Evolutionary conservation across 768 basidiomycete genomes (phyloP).

Genomic region (Tulasnella sp.): DNA sequence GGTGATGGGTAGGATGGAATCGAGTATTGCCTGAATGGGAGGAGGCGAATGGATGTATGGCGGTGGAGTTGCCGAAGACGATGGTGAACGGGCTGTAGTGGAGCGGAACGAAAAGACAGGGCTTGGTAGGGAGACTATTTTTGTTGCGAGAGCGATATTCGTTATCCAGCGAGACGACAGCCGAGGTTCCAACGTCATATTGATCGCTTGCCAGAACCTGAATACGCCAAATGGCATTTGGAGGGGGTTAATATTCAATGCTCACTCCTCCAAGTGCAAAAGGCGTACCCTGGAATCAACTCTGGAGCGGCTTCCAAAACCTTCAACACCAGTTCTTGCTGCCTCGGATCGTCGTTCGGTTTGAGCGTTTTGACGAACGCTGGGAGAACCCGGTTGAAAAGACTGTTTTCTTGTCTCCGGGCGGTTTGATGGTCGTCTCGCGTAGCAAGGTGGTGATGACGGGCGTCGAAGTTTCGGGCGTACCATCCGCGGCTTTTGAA

Average conservation of each 20-base stretch:
- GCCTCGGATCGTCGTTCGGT: conserved; percentile 80
- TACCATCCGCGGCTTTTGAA: conserved; percentile 92
- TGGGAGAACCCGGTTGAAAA: conserved; percentile 76
- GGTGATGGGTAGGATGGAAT: conserved; percentile 69
- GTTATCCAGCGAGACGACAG: conserved; percentile 87
- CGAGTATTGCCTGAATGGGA: conserved; percentile 57
- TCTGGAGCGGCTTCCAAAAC: conserved; percentile 81
- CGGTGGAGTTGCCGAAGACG: not conserved
- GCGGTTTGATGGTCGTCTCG: conserved; percentile 32
- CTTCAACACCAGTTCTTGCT: conserved; percentile 76
- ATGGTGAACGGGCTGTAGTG: conserved; percentile 14
- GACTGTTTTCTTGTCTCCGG: conserved; percentile 35
- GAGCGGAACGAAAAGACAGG: conserved; percentile 53
- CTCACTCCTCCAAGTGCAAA: too few relatives aligned
- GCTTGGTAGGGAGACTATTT: conserved; percentile 67
- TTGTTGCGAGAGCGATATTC: conserved; percentile 75
- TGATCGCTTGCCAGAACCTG: conserved; percentile 65
- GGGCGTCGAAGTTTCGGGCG: conserved; percentile 43
- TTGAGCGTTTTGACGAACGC: conserved; percentile 67
- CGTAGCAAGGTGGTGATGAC: conserved; percentile 23
- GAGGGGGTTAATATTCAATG: conserved; percentile 21
- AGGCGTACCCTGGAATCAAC: conserved; percentile 75
- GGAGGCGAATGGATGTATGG: conserved; percentile 69
- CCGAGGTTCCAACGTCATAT: conserved; percentile 73
- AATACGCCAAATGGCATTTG: not conserved